A percentile compares a stretch with the other conserved stretches of the same genome.
These are phyloP conservation scores for Chalaropsis ovoidea DNA, from an alignment of 2,329 filamentous ascomycete genomes.

Conservation along the genomic window DNA sequence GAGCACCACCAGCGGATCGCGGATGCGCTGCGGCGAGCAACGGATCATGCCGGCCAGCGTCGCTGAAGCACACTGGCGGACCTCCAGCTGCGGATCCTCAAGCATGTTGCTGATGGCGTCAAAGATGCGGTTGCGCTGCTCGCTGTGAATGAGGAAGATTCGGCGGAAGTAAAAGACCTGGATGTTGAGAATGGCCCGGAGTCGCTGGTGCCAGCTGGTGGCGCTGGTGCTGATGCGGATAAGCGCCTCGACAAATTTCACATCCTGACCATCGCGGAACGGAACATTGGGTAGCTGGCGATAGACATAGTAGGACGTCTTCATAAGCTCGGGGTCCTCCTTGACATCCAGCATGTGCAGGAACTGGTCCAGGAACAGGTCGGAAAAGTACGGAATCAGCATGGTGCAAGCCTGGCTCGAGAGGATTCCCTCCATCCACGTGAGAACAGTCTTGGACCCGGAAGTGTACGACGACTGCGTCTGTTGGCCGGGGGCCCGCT, in stretches of 20 bases:
- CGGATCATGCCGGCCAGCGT: slow-evolving; percentile 96
- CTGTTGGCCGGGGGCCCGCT: slow-evolving; percentile 78
- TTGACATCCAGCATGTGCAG: slow-evolving; percentile 99
- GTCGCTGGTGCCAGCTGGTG: slow-evolving; percentile 85
- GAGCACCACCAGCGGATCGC: slow-evolving; percentile 63
- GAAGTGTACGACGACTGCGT: slow-evolving; percentile 91
- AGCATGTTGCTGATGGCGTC: slow-evolving; percentile 94
- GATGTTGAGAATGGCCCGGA: slow-evolving; percentile 93
- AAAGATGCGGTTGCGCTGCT: slow-evolving; percentile 72
- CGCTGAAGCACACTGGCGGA: slow-evolving; percentile 81
- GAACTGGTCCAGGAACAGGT: slow-evolving; percentile 80
- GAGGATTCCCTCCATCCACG: slow-evolving; percentile 87
- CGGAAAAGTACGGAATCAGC: slow-evolving; percentile 81
- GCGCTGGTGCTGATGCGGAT: slow-evolving; percentile 80
- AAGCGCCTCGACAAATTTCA: slow-evolving; percentile 71
- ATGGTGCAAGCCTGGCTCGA: slow-evolving; percentile 88
- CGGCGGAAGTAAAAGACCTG: slow-evolving; percentile 97
- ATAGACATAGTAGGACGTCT: slow-evolving; percentile 91
- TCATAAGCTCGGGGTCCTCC: slow-evolving; percentile 91
- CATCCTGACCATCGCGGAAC: slow-evolving; percentile 75
- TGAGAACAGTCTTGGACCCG: slow-evolving; percentile 86
- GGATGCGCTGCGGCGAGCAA: slow-evolving; percentile 74
- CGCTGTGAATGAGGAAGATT: slow-evolving; percentile 69
- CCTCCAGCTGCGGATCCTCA: slow-evolving; percentile 81
- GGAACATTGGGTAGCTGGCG: slow-evolving; percentile 92